Conservation (phyloP, 352 stramenopile species). For the Phytophthora megakarya region DNA sequence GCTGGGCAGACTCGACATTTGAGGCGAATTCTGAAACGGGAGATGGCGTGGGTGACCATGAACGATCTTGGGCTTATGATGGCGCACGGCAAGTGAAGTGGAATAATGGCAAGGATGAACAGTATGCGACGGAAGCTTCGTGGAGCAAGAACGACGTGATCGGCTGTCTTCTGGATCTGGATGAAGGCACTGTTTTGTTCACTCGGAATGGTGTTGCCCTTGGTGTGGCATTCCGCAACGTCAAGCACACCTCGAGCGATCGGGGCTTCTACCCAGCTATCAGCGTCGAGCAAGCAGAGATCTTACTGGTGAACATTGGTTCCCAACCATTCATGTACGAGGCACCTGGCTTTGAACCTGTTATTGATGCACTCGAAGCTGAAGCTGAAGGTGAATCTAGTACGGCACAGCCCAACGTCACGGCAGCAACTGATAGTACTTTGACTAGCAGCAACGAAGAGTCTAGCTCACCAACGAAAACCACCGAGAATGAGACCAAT, state of each 20-base stretch:
- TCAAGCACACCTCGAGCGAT: constrained; percentile 36
- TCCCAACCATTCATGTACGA: constrained; percentile 72
- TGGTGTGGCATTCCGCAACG: constrained; percentile 59
- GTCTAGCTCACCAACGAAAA: background rate
- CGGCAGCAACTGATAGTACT: no score
- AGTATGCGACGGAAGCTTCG: constrained; percentile 47
- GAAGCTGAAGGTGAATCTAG: constrained; percentile 1
- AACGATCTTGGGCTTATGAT: constrained; percentile 91
- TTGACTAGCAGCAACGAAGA: background rate
- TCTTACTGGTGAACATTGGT: constrained; percentile 86
- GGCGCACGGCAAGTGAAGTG: constrained; percentile 86
- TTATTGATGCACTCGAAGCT: constrained; percentile 49
- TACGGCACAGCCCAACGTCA: background rate
- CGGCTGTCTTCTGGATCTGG: constrained; percentile 83
- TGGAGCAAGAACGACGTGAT: constrained; percentile 91
- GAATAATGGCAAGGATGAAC: constrained; percentile 69
- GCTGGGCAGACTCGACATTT: constrained; percentile 90
- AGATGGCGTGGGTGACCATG: constrained; percentile 91
- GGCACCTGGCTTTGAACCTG: constrained; percentile 43
- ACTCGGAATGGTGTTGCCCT: constrained; percentile 81
- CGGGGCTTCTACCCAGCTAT: constrained; percentile 79
- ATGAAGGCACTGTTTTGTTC: constrained; percentile 78
- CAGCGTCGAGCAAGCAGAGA: constrained; percentile 83
- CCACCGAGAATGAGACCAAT: constrained; percentile 8
- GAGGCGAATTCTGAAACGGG: constrained; percentile 74